Conservation (phyloP, 2,329 filamentous ascomycete species). For the Sclerotinia trifoliorum region DNA sequence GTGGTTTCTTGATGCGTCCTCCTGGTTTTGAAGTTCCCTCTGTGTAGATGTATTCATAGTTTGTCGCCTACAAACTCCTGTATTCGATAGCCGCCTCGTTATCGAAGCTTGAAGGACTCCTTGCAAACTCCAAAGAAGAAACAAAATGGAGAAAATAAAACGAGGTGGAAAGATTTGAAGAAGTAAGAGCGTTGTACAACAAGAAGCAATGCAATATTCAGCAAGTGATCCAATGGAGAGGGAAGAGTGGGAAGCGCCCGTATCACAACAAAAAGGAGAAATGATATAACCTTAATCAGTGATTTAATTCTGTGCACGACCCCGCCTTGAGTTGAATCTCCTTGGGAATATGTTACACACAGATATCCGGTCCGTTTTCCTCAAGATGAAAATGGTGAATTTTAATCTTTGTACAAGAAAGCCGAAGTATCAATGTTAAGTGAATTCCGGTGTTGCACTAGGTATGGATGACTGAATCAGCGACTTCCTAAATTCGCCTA, state of each 20-base stretch:
- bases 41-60: not conserved
- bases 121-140: not conserved
- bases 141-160: not conserved
- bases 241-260: too few relatives aligned
- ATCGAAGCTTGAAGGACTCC: not conserved
- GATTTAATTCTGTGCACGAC: fast-evolving
- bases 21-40: not conserved
- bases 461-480: not conserved
- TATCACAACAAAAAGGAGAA: not conserved
- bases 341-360: too few relatives aligned
- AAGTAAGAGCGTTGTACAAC: not conserved
- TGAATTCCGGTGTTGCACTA: too few relatives aligned
- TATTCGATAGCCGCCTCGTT: not conserved
- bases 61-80: not conserved
- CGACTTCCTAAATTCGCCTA: not conserved
- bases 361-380: not conserved
- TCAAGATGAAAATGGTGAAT: not conserved
- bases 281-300: not conserved
- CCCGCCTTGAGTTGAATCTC: not conserved
- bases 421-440: not conserved
- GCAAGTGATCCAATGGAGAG: not conserved
- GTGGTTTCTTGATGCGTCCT: too few relatives aligned
- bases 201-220: not conserved
- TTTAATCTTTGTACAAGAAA: not conserved
- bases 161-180: not conserved